phyloP scores from a whole-genome alignment of 73 alveolate species.

The Effrenium voratum region DNA sequence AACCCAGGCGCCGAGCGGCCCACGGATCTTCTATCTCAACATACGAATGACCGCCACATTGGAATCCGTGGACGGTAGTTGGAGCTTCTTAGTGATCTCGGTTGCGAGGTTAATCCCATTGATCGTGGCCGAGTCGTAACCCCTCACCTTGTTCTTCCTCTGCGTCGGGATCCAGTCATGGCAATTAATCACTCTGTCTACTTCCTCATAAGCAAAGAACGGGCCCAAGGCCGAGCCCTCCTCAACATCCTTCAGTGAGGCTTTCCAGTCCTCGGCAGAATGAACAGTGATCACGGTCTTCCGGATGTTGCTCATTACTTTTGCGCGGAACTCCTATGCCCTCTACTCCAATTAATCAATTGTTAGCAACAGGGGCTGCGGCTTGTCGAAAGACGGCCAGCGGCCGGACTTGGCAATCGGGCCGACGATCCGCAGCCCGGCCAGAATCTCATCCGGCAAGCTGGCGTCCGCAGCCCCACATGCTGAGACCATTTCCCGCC shows the following conservation, averaged over 20 bases:
- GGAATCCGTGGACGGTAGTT: neutral
- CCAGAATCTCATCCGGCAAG: neutral
- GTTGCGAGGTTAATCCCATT: neutral
- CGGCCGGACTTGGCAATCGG: neutral
- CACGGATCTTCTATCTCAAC: neutral
- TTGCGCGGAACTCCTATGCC: neutral
- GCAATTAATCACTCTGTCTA: neutral
- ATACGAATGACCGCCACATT: neutral
- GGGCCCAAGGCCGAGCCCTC: neutral
- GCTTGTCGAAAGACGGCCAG: neutral
- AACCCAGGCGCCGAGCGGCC: neutral
- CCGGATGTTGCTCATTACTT: neutral
- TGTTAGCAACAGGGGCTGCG: too few relatives aligned
- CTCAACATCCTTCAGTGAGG: neutral
- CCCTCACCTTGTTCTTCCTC: conserved; percentile 2
- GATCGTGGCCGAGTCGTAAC: neutral
- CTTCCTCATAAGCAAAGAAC: neutral
- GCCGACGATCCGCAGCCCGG: neutral
- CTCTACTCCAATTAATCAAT: neutral
- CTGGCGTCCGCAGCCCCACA: neutral
- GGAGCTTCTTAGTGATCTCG: neutral
- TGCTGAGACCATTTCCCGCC: too few relatives aligned
- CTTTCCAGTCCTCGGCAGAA: neutral
- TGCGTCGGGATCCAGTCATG: neutral
- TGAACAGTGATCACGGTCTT: neutral